Conservation (phyloP, 2,329 filamentous ascomycete species). For the Escovopsis weberi region DNA sequence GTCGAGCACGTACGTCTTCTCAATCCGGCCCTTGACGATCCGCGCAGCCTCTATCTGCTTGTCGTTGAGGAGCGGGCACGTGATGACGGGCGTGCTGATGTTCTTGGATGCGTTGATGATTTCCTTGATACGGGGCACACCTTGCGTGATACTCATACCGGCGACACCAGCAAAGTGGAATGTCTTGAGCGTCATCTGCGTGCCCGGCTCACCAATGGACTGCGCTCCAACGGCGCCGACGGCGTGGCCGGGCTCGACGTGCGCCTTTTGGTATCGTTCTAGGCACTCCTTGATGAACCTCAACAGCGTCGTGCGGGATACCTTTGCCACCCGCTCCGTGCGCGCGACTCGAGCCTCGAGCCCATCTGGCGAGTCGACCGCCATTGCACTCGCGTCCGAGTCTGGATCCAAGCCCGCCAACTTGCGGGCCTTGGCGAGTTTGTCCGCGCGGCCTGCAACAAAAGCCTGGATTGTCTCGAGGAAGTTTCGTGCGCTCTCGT, state of each 20-base stretch:
- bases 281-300: conserved; percentile 72
- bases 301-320: conserved; percentile 59
- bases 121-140: conserved; percentile 99
- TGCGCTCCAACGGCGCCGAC: conserved; percentile 94
- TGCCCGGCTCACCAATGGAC: conserved; percentile 95
- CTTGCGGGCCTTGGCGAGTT: conserved; percentile 39
- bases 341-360: conserved; percentile 16
- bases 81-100: conserved; percentile 91
- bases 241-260: conserved; percentile 86
- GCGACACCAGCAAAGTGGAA: conserved; percentile 99
- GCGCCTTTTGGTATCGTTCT: conserved; percentile 79
- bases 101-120: conserved; percentile 96
- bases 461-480: conserved; percentile 64
- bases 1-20: conserved; percentile 85
- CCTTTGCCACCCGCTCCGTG: conserved; percentile 64
- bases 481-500: conserved; percentile 73
- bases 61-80: conserved; percentile 67
- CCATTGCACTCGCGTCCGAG: conserved; percentile 7
- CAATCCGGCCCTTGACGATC: conserved; percentile 83
- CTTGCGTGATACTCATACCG: conserved; percentile 97
- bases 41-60: conserved; percentile 65
- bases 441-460: conserved; percentile 46
- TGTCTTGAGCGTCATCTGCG: conserved; percentile 97
- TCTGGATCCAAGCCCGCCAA: conserved; percentile 32
- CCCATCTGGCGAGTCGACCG: conserved; percentile 14